Conservation (phyloP, 2,329 filamentous ascomycete species). For the Cladosporium austrohemisphaericum region DNA sequence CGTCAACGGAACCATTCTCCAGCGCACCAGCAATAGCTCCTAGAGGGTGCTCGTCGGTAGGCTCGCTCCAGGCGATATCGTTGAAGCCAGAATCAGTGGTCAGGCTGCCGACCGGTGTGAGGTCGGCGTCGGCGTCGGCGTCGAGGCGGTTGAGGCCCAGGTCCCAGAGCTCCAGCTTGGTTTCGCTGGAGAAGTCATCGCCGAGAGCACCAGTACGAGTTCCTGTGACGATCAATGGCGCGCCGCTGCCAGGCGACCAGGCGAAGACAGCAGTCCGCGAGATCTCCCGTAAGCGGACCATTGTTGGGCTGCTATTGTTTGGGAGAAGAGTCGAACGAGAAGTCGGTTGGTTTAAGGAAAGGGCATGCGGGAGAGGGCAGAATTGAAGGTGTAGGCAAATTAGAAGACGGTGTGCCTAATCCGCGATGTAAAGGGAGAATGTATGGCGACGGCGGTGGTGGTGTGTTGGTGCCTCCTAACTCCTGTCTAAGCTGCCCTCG, state of each 20-base stretch:
- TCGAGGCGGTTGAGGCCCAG: slow-evolving; percentile 73
- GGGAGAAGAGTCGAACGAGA: slow-evolving; percentile 11
- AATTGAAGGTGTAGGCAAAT: slow-evolving; percentile 2
- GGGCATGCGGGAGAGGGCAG: slow-evolving; percentile 2
- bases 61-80: slow-evolving; percentile 89
- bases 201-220: slow-evolving; percentile 93
- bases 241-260: slow-evolving; percentile 79
- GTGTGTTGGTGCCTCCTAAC: not conserved
- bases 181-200: slow-evolving; percentile 96
- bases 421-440: not conserved
- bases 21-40: slow-evolving; percentile 93
- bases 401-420: slow-evolving; percentile 8
- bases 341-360: slow-evolving; percentile 10
- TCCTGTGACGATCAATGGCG: slow-evolving; percentile 84
- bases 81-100: slow-evolving; percentile 93
- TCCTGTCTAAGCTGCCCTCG: slow-evolving; percentile 14
- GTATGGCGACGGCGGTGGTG: not conserved
- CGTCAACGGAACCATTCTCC: slow-evolving; percentile 86
- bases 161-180: slow-evolving; percentile 94
- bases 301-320: slow-evolving; percentile 42
- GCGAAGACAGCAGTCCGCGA: slow-evolving; percentile 94
- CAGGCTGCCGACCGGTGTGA: slow-evolving; percentile 79
- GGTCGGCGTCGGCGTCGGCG: slow-evolving; percentile 71
- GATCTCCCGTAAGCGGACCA: slow-evolving; percentile 96
- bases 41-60: slow-evolving; percentile 70